These are phyloP conservation scores for Melocanna baccifera DNA, from an alignment of 176 grass and related monocot genomes.

Conservation along the genomic window DNA sequence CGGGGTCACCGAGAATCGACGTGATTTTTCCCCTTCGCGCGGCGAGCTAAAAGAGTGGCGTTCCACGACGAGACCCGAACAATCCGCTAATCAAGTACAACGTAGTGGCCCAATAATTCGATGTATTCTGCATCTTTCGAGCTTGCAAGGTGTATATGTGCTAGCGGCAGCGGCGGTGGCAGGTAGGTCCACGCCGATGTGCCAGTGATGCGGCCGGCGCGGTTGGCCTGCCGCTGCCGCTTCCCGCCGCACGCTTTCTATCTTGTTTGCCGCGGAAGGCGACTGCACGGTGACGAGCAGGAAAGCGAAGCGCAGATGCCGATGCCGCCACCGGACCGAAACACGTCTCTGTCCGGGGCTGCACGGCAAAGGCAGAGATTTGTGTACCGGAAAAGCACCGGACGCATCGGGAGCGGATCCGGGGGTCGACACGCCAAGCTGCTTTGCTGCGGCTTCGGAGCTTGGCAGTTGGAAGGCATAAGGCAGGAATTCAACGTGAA, in stretches of 20 bases:
- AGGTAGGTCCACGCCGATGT: constrained; percentile 18
- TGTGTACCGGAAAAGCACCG: not conserved
- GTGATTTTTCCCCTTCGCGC: constrained; percentile 9
- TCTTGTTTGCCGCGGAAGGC: constrained; percentile 34
- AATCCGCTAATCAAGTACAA: not conserved
- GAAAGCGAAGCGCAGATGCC: constrained; percentile 13
- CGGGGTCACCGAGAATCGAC: constrained; percentile 6
- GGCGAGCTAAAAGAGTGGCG: not conserved
- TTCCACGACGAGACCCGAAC: not conserved
- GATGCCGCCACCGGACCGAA: not conserved
- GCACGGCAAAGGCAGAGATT: not conserved
- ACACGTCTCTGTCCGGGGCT: not conserved
- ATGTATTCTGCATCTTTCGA: not conserved
- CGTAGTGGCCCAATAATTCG: constrained; percentile 6
- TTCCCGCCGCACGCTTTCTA: constrained; percentile 7
- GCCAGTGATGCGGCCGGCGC: not conserved
- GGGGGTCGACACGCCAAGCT: constrained; percentile 27
- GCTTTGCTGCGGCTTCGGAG: not conserved
- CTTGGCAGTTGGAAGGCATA: not conserved
- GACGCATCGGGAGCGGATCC: not conserved
- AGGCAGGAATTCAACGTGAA: not conserved
- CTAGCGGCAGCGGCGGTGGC: not conserved
- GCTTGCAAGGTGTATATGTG: not conserved
- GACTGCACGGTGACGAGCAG: constrained; percentile 14
- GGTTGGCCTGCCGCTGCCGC: not conserved